Evolutionary conservation across 73 alveolate genomes (phyloP), one percentile per base, ranked within the genome.

Genomic region (Vitrella brassicaformis): DNA sequence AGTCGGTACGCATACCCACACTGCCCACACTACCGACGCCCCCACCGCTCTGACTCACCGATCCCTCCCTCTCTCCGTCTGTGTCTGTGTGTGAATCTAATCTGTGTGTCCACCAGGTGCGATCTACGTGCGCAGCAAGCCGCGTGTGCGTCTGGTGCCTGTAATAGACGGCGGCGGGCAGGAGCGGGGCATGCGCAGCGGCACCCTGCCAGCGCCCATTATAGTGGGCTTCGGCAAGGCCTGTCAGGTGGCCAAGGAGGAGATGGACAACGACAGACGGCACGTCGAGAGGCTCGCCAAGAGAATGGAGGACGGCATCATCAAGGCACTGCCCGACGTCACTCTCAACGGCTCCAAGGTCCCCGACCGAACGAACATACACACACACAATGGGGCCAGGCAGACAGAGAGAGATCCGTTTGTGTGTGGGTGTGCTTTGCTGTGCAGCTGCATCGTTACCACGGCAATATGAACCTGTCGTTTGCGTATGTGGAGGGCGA

Each of bases 401-500:
- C n/a, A n/a, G n/a, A n/a, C n/a, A n/a, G n/a, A n/a, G n/a, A n/a
- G n/a, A n/a, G n/a, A n/a, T n/a, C n/a, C n/a, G n/a, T 39, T 39
- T 39, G 56, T 39, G 56, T 39, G 56, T 39, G 4, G 22, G 56
- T 39, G 56, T 39, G 56, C 56, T 30, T 9, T 7, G 29, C 14
- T 29, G 66, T 67, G 26, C 14, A 39, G 22, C 56, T 39, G 56
- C 66, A 65, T 26, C 71, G 97, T 78, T 91, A 89, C 71, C 67
- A 80, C 31, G 97, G 97, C 67, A 91, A 88, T 72, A 80, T 91
- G 77, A 91, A 91, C 71, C 68, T 88, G 56, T 89, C 97, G 30
- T 95, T 95, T 72, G 94, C 98, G 19, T 94, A 88, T 68, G 98
- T 95, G 28, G 99, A 95, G 82, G 98, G 99, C 14, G 99, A 94